Conservation (phyloP, 2,329 filamentous ascomycete species). For the Rhynchosporium graminicola region DNA sequence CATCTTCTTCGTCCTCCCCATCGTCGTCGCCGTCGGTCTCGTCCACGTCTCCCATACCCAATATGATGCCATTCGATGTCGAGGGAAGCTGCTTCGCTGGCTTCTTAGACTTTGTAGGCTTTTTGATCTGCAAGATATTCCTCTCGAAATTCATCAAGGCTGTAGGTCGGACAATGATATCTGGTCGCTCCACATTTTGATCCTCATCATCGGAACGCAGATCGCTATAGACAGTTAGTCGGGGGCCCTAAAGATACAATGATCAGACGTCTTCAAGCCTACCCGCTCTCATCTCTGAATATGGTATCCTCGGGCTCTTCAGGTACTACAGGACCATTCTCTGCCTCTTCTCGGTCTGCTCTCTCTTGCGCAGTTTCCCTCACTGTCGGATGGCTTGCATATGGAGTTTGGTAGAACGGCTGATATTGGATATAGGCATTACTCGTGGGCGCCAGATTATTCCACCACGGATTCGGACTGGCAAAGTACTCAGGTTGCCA, state of each 20-base stretch:
- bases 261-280: not conserved
- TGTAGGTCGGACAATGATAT: conserved; percentile 7
- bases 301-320: conserved; percentile 3
- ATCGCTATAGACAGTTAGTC: not conserved
- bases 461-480: not conserved
- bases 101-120: not conserved
- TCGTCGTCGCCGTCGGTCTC: not conserved
- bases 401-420: not conserved
- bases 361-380: not conserved
- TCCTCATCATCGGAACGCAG: conserved; percentile 1
- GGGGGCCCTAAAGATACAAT: not conserved
- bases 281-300: not conserved
- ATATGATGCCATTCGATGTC: not conserved
- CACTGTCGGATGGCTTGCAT: not conserved
- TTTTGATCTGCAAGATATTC: not conserved
- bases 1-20: not conserved
- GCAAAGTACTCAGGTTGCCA: conserved; percentile 13
- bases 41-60: not conserved
- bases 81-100: not conserved
- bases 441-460: not conserved
- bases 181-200: conserved; percentile 5
- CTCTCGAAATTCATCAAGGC: conserved; percentile 12
- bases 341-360: not conserved
- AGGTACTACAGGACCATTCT: not conserved
- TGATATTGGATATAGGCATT: not conserved